Evolutionary conservation across 495 filamentous ascomycete species (phyloP), one percentile per base, ranked within the genome.

Genomic region (Neurospora sp.): DNA sequence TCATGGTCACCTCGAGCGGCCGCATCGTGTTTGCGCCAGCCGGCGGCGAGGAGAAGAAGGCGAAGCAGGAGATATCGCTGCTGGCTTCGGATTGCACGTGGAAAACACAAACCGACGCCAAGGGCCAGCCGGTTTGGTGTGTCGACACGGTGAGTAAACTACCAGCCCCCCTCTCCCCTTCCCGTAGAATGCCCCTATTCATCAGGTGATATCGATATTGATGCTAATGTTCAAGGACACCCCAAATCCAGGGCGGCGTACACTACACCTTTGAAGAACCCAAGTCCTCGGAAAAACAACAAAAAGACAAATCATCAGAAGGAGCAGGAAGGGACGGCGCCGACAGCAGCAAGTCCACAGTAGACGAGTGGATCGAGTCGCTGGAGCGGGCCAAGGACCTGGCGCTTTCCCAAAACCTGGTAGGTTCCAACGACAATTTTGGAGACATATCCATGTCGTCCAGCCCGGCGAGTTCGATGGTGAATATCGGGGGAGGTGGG

Each of bases 1-100:
- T 98, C 12, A 97, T 99, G 92, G 88, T 99, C 73, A 99, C 96
- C 6, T 96, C 93, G 1, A 91, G 90, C 74, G 96, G 90, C 22
- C 89, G 95, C 44, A 90, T 98, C 68, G 90, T 99, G 70, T 83
- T 99, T 77, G 93, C 92, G 9, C 93, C 95, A n/a, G 89, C 96
- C 37, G 94, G 94, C 1, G 95, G 96, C 0, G 96, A 97, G 74
- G 94, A 98, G 77, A 99, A 99, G 83, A 94, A 94, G 79, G 87
- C 93, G 41, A 99, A 99, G 80, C 84, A 91, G 73, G 96, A 98
- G 76, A 90, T 98, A 53, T 92, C 92, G 40, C 84, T 98, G 40
- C 84, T 97, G 16, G 84, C 84, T 1, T 82, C 90, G 0, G 94
- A 91, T 71, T 93, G 89, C 73, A 82, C 84, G 40, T 98, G 92